A percentile compares a stretch with the other conserved stretches of the same genome.
Evolutionary conservation across 2,329 filamentous ascomycete genomes (phyloP).

Genomic region (Chrysoporthe puriensis): DNA sequence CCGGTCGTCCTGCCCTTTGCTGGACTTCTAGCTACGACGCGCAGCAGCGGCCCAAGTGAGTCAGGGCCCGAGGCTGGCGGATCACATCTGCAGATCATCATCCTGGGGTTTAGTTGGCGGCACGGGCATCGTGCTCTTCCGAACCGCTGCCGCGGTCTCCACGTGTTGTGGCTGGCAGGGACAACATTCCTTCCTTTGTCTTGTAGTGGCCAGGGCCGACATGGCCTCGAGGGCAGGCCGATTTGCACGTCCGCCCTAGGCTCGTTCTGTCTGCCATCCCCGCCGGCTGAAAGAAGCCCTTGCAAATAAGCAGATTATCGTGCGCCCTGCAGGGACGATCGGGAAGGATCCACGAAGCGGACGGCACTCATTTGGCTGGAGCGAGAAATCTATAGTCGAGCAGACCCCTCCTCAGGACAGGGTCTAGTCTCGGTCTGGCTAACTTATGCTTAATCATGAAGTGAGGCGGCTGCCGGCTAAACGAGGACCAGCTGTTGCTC

Average conservation of each 20-base stretch:
- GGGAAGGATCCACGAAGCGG: neutral
- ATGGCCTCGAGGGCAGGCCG: neutral
- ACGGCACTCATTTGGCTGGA: neutral
- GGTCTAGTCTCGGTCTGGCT: constrained; percentile 4
- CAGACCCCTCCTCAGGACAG: neutral
- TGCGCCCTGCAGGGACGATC: neutral
- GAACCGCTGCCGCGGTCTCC: neutral
- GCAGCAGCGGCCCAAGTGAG: neutral
- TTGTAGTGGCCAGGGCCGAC: neutral
- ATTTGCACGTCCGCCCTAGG: neutral
- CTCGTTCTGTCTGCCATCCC: neutral
- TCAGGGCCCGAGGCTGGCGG: neutral
- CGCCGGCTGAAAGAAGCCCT: neutral
- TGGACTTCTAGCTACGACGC: neutral
- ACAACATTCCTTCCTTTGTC: neutral
- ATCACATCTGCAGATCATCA: neutral
- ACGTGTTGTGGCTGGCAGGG: neutral
- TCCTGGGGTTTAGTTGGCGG: neutral
- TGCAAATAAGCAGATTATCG: neutral
- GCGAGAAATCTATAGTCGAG: neutral
- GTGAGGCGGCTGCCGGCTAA: neutral
- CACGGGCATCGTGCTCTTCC: neutral
- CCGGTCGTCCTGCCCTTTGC: too few species aligned
- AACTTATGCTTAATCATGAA: neutral
- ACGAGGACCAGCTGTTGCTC: neutral